Conservation (phyloP, 306 rosid genomes). For the Pyrus bretschneideri region DNA sequence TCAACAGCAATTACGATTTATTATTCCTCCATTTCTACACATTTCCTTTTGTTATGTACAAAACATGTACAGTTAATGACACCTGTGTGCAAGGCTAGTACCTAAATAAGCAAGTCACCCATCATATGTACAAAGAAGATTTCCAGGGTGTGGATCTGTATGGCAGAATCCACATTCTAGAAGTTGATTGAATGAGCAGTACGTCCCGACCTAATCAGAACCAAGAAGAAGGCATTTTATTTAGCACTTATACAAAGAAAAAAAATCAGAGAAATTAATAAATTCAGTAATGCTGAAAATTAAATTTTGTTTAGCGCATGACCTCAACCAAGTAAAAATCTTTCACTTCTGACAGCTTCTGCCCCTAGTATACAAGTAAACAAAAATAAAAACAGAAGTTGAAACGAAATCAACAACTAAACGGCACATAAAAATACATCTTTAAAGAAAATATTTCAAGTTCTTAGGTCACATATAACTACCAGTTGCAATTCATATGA, state of each 20-base stretch:
- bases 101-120: constrained; percentile 94
- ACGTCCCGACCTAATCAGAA: constrained; percentile 81
- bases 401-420: neutral
- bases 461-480: neutral
- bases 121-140: constrained; percentile 81
- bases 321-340: constrained; percentile 96
- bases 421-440: neutral
- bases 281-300: constrained; percentile 7
- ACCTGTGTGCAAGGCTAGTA: constrained; percentile 13
- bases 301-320: constrained; percentile 22
- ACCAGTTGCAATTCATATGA: neutral
- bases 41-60: neutral
- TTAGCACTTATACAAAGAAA: constrained; percentile 21
- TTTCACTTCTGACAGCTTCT: constrained; percentile 74
- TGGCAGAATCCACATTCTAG: constrained; percentile 95
- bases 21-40: neutral
- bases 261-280: neutral
- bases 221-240: constrained; percentile 26
- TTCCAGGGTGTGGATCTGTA: constrained; percentile 99
- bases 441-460: neutral
- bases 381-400: constrained; percentile 13
- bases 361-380: constrained; percentile 49
- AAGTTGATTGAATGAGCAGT: constrained; percentile 96
- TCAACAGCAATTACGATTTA: neutral
- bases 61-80: neutral